Conservation (phyloP, 140 eudicot species). For the Stevia rebaudiana region DNA sequence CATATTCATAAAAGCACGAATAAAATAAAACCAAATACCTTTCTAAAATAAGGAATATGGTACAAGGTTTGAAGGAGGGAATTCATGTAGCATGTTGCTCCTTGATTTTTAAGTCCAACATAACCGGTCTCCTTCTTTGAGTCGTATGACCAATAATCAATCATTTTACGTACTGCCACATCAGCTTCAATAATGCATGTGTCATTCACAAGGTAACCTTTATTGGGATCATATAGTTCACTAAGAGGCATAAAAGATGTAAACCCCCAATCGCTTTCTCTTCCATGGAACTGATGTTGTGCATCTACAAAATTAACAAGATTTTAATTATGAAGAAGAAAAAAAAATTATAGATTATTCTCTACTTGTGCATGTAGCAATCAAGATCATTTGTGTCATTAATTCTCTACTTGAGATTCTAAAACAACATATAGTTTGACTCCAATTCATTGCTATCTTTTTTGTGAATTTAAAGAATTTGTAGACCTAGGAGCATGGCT, state of each 20-base stretch:
- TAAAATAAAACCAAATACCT: neutral
- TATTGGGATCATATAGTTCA: slow-evolving; percentile 7
- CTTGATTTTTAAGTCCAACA: slow-evolving; percentile 17
- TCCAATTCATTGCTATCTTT: too few relatives aligned
- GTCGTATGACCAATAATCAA: slow-evolving; percentile 10
- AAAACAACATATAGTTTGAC: too few relatives aligned
- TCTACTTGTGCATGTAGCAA: neutral
- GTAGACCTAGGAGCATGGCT: too few relatives aligned
- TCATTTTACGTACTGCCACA: neutral
- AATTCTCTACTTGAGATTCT: neutral
- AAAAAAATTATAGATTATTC: neutral
- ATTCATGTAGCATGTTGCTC: slow-evolving; percentile 17
- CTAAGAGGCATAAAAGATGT: slow-evolving; percentile 9
- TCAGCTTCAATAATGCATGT: slow-evolving; percentile 7
- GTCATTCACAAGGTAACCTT: slow-evolving; percentile 10
- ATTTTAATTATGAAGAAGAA: neutral
- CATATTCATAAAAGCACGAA: neutral
- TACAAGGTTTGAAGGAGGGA: slow-evolving; percentile 15
- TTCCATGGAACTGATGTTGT: slow-evolving; percentile 13
- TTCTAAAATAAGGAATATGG: slow-evolving; percentile 9
- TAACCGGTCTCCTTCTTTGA: slow-evolving; percentile 11
- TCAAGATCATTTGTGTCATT: neutral
- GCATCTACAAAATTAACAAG: neutral
- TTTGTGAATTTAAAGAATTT: too few relatives aligned
- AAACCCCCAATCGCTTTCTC: slow-evolving; percentile 13